Evolutionary conservation across 345 rosid species (phyloP), one percentile per base, ranked within the genome.

Genomic region (Gossypioides kirkii): DNA sequence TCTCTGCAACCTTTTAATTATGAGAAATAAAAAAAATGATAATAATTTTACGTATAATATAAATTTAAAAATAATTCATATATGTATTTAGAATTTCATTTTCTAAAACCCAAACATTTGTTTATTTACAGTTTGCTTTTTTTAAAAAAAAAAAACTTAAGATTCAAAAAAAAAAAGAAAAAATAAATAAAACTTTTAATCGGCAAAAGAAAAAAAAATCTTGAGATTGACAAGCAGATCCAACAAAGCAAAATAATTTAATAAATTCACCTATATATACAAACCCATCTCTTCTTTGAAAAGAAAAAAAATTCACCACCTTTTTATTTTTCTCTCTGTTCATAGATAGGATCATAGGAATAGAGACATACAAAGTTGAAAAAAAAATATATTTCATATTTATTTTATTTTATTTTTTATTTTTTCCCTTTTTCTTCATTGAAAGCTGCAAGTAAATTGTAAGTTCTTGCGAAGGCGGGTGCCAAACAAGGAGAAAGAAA

Each of bases 151-250:
- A 72, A 72, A 16, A 16, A 43, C 60, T 41, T 59, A 83, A 83
- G 86, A 86, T 76, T 76, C 69, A 50, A 28, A 72, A 26, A 10
- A 60, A 77, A 70, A 43, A 69, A 18, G 42, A 38, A 7, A 38
- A 38, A 38, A 38, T n/a, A 38, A 1, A 38, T 8, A 4, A 8
- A 43, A 43, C 11, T 43, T 42, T 47, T 50, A 25, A 12, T 26
- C 26, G 1, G 20, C 14, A 14, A n/a, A 20, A 18, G 47, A 56
- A 66, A 66, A 69, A 86, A 81, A 76, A 80, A 72, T 82, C 92
- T 89, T 82, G 89, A 89, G 89, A 86, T 84, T 79, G 90, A 86
- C 82, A 88, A 85, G 87, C 83, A 87, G 87, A 86, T 89, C 88
- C 87, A 82, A 75, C 79, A 54, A 56, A 71, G 78, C 61, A 61